Evolutionary conservation across 2,329 filamentous ascomycete species (phyloP), one percentile per base, ranked within the genome.

Genomic region (Talaromyces marneffei): DNA sequence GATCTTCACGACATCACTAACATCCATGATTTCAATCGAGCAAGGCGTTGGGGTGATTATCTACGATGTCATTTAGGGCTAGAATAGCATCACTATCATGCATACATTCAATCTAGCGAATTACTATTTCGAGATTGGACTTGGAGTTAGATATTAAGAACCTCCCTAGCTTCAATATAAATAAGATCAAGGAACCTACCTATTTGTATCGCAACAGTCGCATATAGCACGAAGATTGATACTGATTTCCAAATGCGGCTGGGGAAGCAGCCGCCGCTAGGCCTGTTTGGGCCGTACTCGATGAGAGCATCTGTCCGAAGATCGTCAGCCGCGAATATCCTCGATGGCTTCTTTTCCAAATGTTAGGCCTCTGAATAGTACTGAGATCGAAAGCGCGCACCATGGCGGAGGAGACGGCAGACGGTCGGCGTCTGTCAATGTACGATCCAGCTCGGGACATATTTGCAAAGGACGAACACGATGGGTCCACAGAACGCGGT

Each of bases 371-470:
- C 18, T 52, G 35, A 37, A 25, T 12, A 37, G n/a, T 12, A 35
- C 27, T 20, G n/a, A 52, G 57, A 23, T 25, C 35, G 18, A 40
- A 37, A 61, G 62, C 58, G 27, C 54, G n/a, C 62, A 44, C 39
- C 31, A 65, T 66, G 64, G 55, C 29, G 40, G 57, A 39, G 18
- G 39, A 55, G 23, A 25, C 23, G 16, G 25, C 60, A n/a, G 37
- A 62, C 40, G 39, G 37, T 25, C 61, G 65, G 42, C 65, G 63
- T 44, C 58, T 62, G 46, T 67, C 65, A 29, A 69, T 69, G 67
- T 74, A 74, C 60, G 71, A 74, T 62, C 71, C 72, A 57, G 71
- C 72, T 31, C 64, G 71, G 63, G 71, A 74, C 63, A 70, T 65
- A 37, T 74, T 70, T 65, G 70, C 55, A 46, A 59, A 46, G 50